Evolutionary conservation across 495 filamentous ascomycete species (phyloP).

Genomic region (Daldinia grandis): DNA sequence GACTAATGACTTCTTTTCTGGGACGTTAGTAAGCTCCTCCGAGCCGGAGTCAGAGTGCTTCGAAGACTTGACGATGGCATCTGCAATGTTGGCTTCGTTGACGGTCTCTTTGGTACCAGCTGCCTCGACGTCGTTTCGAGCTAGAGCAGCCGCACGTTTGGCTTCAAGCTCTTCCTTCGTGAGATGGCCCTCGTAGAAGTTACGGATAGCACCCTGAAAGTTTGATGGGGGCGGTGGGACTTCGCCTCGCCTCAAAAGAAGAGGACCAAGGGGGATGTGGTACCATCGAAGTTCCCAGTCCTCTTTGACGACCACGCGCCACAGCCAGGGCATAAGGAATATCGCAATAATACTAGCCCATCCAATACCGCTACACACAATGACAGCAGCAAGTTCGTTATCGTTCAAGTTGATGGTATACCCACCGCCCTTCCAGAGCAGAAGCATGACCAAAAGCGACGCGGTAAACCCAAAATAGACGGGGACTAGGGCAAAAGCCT

Average conservation of each 20-base stretch:
- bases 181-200: slow-evolving; percentile 63
- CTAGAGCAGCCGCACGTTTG: slow-evolving; percentile 39
- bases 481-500: slow-evolving; percentile 65
- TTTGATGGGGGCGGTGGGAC: slow-evolving; percentile 57
- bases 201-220: slow-evolving; percentile 51
- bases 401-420: slow-evolving; percentile 57
- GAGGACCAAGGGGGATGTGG: slow-evolving; percentile 65
- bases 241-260: slow-evolving; percentile 61
- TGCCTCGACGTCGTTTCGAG: slow-evolving; percentile 39
- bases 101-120: slow-evolving; percentile 35
- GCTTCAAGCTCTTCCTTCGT: slow-evolving; percentile 59
- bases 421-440: slow-evolving; percentile 64
- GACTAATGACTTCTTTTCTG: slow-evolving; percentile 42
- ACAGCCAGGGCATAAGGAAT: slow-evolving; percentile 71
- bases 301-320: slow-evolving; percentile 63
- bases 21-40: slow-evolving; percentile 26
- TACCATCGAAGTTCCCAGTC: slow-evolving; percentile 67
- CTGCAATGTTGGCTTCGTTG: slow-evolving; percentile 28
- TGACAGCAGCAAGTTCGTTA: slow-evolving; percentile 62
- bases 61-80: slow-evolving; percentile 33
- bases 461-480: slow-evolving; percentile 69
- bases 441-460: slow-evolving; percentile 69
- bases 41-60: slow-evolving; percentile 7
- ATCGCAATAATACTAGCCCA: slow-evolving; percentile 59
- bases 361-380: slow-evolving; percentile 65